phyloP scores from a whole-genome alignment of 2,329 filamentous ascomycete species.

The Apiospora pterosperma region DNA sequence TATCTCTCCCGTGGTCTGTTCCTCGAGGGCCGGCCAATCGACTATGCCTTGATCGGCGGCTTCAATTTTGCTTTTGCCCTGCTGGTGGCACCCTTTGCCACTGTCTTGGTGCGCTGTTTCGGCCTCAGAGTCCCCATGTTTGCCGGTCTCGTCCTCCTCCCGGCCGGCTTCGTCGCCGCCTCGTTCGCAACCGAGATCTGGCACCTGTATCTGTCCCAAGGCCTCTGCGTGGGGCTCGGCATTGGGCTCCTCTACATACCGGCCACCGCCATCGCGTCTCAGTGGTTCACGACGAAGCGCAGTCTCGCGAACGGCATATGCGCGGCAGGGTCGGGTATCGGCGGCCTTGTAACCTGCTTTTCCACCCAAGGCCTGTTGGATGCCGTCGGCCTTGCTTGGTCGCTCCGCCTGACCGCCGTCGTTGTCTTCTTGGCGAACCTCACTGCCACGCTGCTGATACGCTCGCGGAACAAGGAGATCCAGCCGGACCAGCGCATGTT shows the following conservation, averaged over 20 bases:
- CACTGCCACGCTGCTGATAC: slow-evolving; percentile 50
- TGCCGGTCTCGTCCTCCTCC: slow-evolving; percentile 50
- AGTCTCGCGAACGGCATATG: slow-evolving; percentile 59
- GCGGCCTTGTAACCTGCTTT: slow-evolving; percentile 56
- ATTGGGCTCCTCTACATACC: slow-evolving; percentile 60
- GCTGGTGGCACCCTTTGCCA: slow-evolving; percentile 37
- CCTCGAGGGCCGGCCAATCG: slow-evolving; percentile 45
- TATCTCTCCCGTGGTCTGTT: slow-evolving; percentile 52
- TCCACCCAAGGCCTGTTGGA: slow-evolving; percentile 55
- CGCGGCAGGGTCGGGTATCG: slow-evolving; percentile 55
- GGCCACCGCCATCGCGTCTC: slow-evolving; percentile 52
- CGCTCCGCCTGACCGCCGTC: slow-evolving; percentile 58
- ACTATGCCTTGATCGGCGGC: slow-evolving; percentile 59
- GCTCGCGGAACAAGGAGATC: slow-evolving; percentile 37
- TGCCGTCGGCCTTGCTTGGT: slow-evolving; percentile 53
- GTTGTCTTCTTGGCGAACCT: slow-evolving; percentile 49
- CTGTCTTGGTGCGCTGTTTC: slow-evolving; percentile 20
- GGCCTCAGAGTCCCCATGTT: slow-evolving; percentile 38
- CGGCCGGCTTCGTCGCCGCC: slow-evolving; percentile 48
- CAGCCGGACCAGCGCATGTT: slow-evolving; percentile 50
- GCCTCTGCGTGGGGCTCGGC: slow-evolving; percentile 56
- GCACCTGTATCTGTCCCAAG: slow-evolving; percentile 59
- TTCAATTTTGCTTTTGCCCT: slow-evolving; percentile 46
- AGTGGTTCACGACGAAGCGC: slow-evolving; percentile 59
- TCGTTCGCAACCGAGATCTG: slow-evolving; percentile 51